These are phyloP conservation scores for Xylaria curta DNA, from an alignment of 495 filamentous ascomycete genomes.

Conservation along the genomic window DNA sequence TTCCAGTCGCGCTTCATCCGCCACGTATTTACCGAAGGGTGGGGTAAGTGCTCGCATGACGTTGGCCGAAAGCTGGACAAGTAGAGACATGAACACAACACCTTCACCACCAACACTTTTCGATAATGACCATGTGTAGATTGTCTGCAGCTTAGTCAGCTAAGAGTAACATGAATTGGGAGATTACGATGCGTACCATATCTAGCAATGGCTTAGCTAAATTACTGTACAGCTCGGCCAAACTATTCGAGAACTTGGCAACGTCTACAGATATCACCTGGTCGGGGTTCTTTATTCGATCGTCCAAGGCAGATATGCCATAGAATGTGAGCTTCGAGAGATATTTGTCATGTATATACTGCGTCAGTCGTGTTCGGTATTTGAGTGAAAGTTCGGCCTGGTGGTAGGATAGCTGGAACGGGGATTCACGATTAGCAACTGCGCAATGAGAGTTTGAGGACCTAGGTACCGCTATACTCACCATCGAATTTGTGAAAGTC, in stretches of 20 bases:
- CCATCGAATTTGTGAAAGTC: slow-evolving; percentile 99
- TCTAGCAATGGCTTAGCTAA: slow-evolving; percentile 95
- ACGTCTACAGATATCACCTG: slow-evolving; percentile 97
- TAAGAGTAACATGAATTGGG: background rate
- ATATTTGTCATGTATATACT: slow-evolving; percentile 92
- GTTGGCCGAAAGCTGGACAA: slow-evolving; percentile 90
- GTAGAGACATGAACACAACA: slow-evolving; percentile 87
- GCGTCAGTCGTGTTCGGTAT: slow-evolving; percentile 89
- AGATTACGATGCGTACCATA: slow-evolving; percentile 61
- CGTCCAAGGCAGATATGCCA: slow-evolving; percentile 90
- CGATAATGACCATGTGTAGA: slow-evolving; percentile 93
- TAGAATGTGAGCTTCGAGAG: slow-evolving; percentile 97
- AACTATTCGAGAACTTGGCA: slow-evolving; percentile 90
- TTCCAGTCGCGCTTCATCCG: slow-evolving; percentile 91
- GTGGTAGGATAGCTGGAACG: slow-evolving; percentile 84
- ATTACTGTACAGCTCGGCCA: slow-evolving; percentile 96
- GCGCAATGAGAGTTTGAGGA: background rate
- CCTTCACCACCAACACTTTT: slow-evolving; percentile 94
- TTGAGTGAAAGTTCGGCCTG: slow-evolving; percentile 92
- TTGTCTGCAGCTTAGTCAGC: slow-evolving; percentile 52
- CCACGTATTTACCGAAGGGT: slow-evolving; percentile 98
- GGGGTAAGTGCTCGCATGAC: slow-evolving; percentile 95
- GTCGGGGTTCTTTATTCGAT: slow-evolving; percentile 98
- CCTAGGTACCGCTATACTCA: slow-evolving; percentile 55
- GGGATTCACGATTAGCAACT: slow-evolving; percentile 1